Percentiles rank a stretch among this genome's conserved stretches.
Conservation (phyloP, 2,329 filamentous ascomycete genomes). For the Thielaviopsis ethacetica region DNA sequence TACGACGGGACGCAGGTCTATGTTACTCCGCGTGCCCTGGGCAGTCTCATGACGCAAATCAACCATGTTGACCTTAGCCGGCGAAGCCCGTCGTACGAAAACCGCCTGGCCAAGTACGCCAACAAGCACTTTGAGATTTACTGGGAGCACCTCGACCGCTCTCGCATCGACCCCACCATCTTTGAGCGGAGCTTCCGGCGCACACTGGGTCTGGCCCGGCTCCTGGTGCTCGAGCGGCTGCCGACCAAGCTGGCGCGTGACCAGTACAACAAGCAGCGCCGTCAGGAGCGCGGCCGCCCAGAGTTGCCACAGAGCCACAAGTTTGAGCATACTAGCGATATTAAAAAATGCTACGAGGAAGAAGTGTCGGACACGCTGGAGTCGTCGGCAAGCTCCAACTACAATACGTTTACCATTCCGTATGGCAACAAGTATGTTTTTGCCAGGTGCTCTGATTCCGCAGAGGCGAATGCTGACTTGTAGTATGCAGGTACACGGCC, state of each 20-base stretch:
- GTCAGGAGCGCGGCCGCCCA: conserved; percentile 57
- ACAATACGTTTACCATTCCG: conserved; percentile 59
- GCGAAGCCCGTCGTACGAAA: conserved; percentile 75
- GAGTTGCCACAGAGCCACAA: conserved; percentile 7
- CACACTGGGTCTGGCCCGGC: conserved; percentile 59
- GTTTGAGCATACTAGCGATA: conserved; percentile 32
- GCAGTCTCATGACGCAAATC: conserved; percentile 65
- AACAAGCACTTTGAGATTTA: conserved; percentile 73
- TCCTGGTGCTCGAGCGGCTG: conserved; percentile 65
- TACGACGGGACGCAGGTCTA: conserved; percentile 72
- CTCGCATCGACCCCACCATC: conserved; percentile 69
- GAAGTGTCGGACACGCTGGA: conserved; percentile 74
- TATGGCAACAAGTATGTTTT: conserved; percentile 34
- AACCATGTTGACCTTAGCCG: conserved; percentile 68
- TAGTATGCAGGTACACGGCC: conserved; percentile 29
- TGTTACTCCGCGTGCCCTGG: conserved; percentile 58
- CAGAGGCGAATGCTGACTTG: background rate
- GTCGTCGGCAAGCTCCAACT: conserved; percentile 60
- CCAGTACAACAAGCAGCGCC: conserved; percentile 50
- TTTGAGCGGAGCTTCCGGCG: conserved; percentile 66
- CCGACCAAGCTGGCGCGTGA: conserved; percentile 55
- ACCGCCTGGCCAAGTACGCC: conserved; percentile 70
- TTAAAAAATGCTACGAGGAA: conserved; percentile 63
- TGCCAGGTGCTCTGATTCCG: background rate
- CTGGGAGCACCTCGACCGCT: conserved; percentile 59